Evolutionary conservation across 2,329 filamentous ascomycete genomes (phyloP).

Genomic region (Gyromitra esculenta): DNA sequence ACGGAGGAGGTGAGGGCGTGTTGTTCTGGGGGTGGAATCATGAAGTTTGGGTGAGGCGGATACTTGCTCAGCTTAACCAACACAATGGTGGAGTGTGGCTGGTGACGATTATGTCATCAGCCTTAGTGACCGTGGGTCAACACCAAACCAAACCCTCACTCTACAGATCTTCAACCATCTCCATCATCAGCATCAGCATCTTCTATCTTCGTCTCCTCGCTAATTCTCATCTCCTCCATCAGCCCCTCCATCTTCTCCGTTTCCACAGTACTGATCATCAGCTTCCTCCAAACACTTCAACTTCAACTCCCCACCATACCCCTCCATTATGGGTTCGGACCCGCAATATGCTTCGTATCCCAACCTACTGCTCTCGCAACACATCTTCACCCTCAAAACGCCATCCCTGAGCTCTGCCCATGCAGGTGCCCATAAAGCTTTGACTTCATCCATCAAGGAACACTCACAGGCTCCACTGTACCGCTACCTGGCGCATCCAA

Average conservation of each 20-base stretch:
- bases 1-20: conserved; percentile 23
- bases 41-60: conserved; percentile 28
- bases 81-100: conserved; percentile 35
- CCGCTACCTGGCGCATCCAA: conserved; percentile 81
- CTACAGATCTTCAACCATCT: conserved; percentile 9
- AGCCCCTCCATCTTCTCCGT: conserved; percentile 19
- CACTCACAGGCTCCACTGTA: conserved; percentile 90
- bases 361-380: conserved; percentile 80
- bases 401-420: conserved; percentile 74
- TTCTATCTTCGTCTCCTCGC: conserved; percentile 3
- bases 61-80: conserved; percentile 20
- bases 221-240: conserved; percentile 1
- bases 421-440: conserved; percentile 74
- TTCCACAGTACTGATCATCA: not conserved
- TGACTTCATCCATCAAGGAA: conserved; percentile 83
- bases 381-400: conserved; percentile 87
- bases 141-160: not conserved
- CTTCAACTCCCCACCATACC: conserved; percentile 16
- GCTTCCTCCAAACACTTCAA: conserved; percentile 14
- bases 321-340: conserved; percentile 63
- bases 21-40: conserved; percentile 36
- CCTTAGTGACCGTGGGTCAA: conserved; percentile 18
- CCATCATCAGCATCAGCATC: conserved; percentile 33
- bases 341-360: conserved; percentile 88
- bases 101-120: conserved; percentile 40